Percentiles rank a stretch among this genome's conserved stretches.
Evolutionary conservation across 139 green algal genomes (phyloP).

Genomic region (Yamagishiella unicocca): DNA sequence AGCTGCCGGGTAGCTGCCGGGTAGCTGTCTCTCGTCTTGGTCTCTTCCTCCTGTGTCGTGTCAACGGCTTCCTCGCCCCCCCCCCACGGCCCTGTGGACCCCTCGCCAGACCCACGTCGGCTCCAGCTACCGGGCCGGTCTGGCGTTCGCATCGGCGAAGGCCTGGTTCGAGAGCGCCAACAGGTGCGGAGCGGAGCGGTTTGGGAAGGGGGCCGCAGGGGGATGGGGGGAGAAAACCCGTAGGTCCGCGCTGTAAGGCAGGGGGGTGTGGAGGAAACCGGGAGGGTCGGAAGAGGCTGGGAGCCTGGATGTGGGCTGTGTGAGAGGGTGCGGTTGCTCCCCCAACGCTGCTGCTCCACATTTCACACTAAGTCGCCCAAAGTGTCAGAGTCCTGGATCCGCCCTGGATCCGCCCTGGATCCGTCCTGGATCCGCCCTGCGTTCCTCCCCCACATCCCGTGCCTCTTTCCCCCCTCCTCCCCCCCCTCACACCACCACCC

Average conservation of each 20-base stretch:
- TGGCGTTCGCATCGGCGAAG: slow-evolving; percentile 85
- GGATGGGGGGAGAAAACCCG: neutral
- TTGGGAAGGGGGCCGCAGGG: neutral
- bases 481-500: no score
- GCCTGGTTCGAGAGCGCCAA: slow-evolving; percentile 79
- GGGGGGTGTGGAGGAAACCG: no score
- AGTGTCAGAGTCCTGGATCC: no score
- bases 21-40: no score
- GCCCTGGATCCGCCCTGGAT: no score
- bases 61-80: neutral
- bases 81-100: neutral
- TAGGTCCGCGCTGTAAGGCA: no score
- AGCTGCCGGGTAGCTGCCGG: no score
- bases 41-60: neutral
- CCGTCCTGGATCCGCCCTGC: neutral
- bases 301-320: no score
- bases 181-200: slow-evolving; percentile 16
- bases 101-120: slow-evolving; percentile 60
- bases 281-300: no score
- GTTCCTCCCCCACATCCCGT: neutral
- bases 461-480: neutral
- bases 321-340: no score
- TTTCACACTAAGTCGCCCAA: no score
- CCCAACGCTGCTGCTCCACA: no score
- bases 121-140: slow-evolving; percentile 71